Percentiles rank a stretch among this genome's conserved stretches.
phyloP scores from a whole-genome alignment of 306 rosid genomes.

The Casuarina equisetifolia region DNA sequence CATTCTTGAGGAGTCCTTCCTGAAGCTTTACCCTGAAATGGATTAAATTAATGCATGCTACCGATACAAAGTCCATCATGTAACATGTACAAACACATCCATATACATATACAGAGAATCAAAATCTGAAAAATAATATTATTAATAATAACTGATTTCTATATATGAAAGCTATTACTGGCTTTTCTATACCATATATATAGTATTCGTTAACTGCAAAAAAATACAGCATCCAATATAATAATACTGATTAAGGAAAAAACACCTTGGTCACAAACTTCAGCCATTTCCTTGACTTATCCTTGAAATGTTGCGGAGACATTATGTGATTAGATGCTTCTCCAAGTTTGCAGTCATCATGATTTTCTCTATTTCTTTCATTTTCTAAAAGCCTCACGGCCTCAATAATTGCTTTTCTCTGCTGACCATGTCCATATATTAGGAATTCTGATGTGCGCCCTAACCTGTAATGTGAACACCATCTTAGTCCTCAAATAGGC shows the following conservation, averaged over 20 bases:
- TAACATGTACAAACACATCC: neutral
- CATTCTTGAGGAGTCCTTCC: constrained; percentile 68
- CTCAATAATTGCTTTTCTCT: constrained; percentile 85
- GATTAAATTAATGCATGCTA: constrained; percentile 16
- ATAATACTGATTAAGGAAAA: constrained; percentile 20
- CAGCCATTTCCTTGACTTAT: constrained; percentile 90
- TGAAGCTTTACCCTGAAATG: constrained; percentile 84
- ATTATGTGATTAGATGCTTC: constrained; percentile 43
- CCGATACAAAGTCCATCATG: neutral
- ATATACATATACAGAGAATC: neutral
- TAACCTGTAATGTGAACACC: constrained; percentile 48
- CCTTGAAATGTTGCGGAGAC: constrained; percentile 65
- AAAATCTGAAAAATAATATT: too few species aligned
- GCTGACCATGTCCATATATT: constrained; percentile 92
- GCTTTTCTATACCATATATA: neutral
- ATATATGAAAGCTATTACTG: neutral
- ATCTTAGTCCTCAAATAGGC: constrained; percentile 9
- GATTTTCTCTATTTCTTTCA: constrained; percentile 39
- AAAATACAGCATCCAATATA: neutral
- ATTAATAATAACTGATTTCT: neutral
- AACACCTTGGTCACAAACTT: constrained; percentile 80
- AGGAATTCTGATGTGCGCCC: constrained; percentile 84
- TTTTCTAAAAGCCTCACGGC: constrained; percentile 68
- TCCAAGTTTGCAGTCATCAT: constrained; percentile 35
- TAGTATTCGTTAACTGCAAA: neutral